Percentiles rank a stretch among this genome's conserved stretches.
phyloP scores from a whole-genome alignment of 2,329 filamentous ascomycete species.

The Exophiala bonariae region DNA sequence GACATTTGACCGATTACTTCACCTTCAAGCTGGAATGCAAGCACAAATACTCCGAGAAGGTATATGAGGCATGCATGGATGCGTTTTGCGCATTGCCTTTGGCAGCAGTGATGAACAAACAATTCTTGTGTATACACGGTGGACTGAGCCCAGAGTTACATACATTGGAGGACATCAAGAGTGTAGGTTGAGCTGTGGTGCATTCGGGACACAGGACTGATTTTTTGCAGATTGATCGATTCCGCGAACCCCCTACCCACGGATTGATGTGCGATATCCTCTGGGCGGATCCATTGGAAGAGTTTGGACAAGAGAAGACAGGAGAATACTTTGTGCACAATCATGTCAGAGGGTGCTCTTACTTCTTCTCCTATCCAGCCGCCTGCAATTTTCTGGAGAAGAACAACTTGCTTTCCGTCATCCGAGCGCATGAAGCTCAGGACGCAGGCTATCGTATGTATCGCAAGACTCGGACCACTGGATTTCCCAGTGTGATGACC shows the following conservation, averaged over 20 bases:
- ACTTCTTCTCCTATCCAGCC: conserved; percentile 98
- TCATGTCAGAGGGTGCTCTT: conserved; percentile 96
- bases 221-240: conserved; percentile 77
- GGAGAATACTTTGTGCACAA: conserved; percentile 98
- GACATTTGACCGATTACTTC: conserved; percentile 99
- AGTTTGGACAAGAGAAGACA: conserved; percentile 98
- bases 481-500: conserved; percentile 99
- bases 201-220: conserved; percentile 24
- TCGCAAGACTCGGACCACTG: conserved; percentile 94
- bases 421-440: conserved; percentile 96
- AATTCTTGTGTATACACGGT: conserved; percentile 97
- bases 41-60: conserved; percentile 95
- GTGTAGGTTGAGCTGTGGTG: conserved; percentile 53
- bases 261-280: conserved; percentile 99
- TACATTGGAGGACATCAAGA: conserved; percentile 90
- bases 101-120: conserved; percentile 99
- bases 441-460: conserved; percentile 99
- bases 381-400: conserved; percentile 98
- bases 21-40: conserved; percentile 99
- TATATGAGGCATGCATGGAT: conserved; percentile 98
- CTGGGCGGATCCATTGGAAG: conserved; percentile 96
- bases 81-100: conserved; percentile 93
- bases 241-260: conserved; percentile 94
- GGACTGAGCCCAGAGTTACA: conserved; percentile 94
- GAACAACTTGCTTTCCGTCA: conserved; percentile 96